A percentile compares a stretch with the other conserved stretches of the same genome.
These are phyloP conservation scores for Hordeum marinum DNA, from an alignment of 176 grass and related monocot genomes.

Conservation along the genomic window DNA sequence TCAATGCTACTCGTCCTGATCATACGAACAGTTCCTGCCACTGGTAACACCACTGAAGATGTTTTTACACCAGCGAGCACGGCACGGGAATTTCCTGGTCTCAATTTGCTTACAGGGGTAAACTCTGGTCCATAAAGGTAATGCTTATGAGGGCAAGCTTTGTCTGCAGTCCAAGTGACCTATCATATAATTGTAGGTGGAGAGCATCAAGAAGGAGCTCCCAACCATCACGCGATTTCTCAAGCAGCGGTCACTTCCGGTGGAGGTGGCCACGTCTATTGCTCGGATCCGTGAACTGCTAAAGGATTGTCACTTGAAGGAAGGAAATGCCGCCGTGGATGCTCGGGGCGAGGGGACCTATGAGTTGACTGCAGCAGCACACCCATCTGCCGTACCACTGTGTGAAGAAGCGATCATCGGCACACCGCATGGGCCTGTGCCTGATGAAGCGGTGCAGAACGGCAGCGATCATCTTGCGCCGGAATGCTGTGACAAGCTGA, in stretches of 20 bases:
- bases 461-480: not conserved
- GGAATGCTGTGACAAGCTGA: not conserved
- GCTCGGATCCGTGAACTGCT: not conserved
- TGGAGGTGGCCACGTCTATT: conserved; percentile 1
- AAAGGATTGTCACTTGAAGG: not conserved
- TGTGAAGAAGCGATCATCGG: not conserved
- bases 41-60: not conserved
- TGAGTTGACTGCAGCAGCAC: not conserved
- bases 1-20: not conserved
- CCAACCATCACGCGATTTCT: not conserved
- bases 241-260: not conserved
- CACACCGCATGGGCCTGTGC: not conserved
- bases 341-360: not conserved
- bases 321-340: not conserved
- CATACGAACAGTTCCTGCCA: not conserved
- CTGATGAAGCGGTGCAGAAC: not conserved
- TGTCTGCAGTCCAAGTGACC: not conserved
- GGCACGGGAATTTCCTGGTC: not conserved
- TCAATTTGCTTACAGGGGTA: not conserved
- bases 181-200: not conserved
- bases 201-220: conserved; percentile 15
- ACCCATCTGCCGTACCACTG: not conserved
- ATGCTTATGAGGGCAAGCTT: not conserved
- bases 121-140: conserved; percentile 1
- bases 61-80: not conserved